These are phyloP conservation scores for Trypanosoma rangeli DNA, from an alignment of 208 protist genomes.

Conservation along the genomic window DNA sequence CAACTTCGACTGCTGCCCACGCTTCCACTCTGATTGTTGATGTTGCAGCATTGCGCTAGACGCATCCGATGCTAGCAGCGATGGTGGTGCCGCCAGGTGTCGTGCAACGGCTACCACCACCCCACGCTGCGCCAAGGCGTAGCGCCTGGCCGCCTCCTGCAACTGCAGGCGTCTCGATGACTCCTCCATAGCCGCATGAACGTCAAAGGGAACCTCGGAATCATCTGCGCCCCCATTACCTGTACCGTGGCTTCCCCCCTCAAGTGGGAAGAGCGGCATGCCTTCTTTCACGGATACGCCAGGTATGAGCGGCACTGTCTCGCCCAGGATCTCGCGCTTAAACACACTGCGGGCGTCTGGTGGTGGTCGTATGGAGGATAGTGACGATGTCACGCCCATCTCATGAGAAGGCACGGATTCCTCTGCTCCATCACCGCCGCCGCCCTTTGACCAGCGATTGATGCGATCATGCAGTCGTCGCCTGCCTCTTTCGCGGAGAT, in stretches of 20 bases:
- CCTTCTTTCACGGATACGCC: slow-evolving; percentile 26
- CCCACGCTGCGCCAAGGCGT: slow-evolving; percentile 64
- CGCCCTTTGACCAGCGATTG: slow-evolving; percentile 27
- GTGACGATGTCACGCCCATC: not conserved
- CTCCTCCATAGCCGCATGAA: slow-evolving; percentile 72
- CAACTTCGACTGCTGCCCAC: slow-evolving; percentile 1
- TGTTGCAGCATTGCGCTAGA: not conserved
- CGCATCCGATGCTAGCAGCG: slow-evolving; percentile 13
- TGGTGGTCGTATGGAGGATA: slow-evolving; percentile 1
- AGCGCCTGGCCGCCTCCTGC: slow-evolving; percentile 57
- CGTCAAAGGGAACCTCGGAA: slow-evolving; percentile 28
- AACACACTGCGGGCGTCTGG: slow-evolving; percentile 21
- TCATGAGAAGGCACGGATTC: not conserved
- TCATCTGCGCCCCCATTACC: not conserved
- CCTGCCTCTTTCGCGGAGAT: slow-evolving; percentile 34
- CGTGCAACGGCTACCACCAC: slow-evolving; percentile 14
- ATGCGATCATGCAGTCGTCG: slow-evolving; percentile 45
- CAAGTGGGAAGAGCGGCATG: slow-evolving; percentile 31
- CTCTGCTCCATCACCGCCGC: not conserved
- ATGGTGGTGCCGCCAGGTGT: slow-evolving; percentile 7
- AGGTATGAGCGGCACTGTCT: slow-evolving; percentile 33
- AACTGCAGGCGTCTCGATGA: slow-evolving; percentile 60
- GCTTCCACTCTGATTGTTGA: slow-evolving; percentile 3
- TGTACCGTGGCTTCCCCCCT: not conserved
- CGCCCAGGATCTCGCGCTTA: slow-evolving; percentile 23